Conservation (phyloP, 2,329 filamentous ascomycete species). For the Teratosphaeria destructans region DNA sequence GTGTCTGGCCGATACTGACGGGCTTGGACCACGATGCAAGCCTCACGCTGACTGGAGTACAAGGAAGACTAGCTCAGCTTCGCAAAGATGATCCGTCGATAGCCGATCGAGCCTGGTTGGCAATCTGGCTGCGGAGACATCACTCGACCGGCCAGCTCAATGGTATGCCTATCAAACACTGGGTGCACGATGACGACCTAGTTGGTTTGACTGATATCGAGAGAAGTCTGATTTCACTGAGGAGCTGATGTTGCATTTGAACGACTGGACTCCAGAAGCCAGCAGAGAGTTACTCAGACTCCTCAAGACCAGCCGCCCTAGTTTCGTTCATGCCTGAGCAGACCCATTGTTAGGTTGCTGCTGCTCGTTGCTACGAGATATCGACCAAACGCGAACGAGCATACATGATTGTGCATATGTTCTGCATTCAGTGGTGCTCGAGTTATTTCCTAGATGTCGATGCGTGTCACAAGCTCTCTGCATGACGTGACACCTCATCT, state of each 20-base stretch:
- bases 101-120: background rate
- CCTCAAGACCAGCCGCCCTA: background rate
- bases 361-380: no score
- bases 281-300: background rate
- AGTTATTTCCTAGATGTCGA: no score
- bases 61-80: slow-evolving; percentile 49
- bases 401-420: no score
- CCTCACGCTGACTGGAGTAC: background rate
- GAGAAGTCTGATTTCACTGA: background rate
- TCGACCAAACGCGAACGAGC: no score
- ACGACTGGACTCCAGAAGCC: background rate
- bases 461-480: no score
- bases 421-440: no score
- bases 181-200: background rate
- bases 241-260: background rate
- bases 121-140: background rate
- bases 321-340: background rate
- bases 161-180: background rate
- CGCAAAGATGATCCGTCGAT: background rate
- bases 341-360: no score
- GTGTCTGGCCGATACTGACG: slow-evolving; percentile 1
- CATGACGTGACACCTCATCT: no score
- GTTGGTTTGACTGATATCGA: background rate
- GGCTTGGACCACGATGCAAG: background rate
- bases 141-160: background rate